A percentile compares a stretch with the other conserved stretches of the same genome.
Evolutionary conservation across 768 basidiomycete species (phyloP).

Genomic region (Pleurotus platypus): DNA sequence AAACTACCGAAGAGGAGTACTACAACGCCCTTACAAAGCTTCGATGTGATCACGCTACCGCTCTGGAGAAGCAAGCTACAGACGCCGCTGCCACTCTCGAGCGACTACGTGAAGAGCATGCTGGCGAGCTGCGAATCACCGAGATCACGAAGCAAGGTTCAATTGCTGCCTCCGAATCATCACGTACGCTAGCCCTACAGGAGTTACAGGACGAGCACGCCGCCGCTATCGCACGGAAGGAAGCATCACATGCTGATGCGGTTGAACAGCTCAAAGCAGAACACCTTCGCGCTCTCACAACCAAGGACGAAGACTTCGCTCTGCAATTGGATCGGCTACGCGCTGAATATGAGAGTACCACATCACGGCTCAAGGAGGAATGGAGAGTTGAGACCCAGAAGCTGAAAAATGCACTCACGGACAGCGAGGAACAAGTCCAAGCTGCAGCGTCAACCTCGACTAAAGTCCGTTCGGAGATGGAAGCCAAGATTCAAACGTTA

Average conservation of each 20-base stretch:
- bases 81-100: constrained; percentile 64
- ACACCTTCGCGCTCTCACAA: constrained; percentile 48
- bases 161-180: constrained; percentile 69
- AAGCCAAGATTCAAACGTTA: constrained; percentile 40
- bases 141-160: constrained; percentile 76
- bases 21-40: constrained; percentile 78
- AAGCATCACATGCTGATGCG: constrained; percentile 61
- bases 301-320: constrained; percentile 60
- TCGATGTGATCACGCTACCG: constrained; percentile 65
- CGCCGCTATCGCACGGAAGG: constrained; percentile 62
- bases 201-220: constrained; percentile 73
- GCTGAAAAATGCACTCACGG: constrained; percentile 37
- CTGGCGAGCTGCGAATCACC: constrained; percentile 63
- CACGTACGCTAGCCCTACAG: constrained; percentile 56
- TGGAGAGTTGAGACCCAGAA: constrained; percentile 47
- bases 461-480: constrained; percentile 33
- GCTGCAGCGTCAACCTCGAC: constrained; percentile 16
- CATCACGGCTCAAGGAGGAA: constrained; percentile 53
- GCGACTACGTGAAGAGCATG: constrained; percentile 74
- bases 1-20: constrained; percentile 76
- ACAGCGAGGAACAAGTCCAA: constrained; percentile 41
- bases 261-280: constrained; percentile 63
- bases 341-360: constrained; percentile 50
- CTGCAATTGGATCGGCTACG: constrained; percentile 58
- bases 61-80: constrained; percentile 55